Conservation (phyloP, 1,139 yeast genomes). For the Debaryomyces fabryi region DNA sequence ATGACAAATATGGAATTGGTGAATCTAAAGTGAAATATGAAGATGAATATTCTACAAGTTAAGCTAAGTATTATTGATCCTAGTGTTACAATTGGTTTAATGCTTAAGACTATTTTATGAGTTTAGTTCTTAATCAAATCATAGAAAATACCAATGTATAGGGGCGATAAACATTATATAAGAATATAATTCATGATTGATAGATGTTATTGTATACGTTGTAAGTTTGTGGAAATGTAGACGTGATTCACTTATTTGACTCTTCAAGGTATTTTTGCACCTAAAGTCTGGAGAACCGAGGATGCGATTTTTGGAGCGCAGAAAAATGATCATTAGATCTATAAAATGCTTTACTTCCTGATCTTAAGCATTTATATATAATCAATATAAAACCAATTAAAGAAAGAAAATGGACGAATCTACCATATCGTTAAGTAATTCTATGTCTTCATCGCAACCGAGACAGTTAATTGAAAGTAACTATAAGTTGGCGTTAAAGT, state of each 20-base stretch:
- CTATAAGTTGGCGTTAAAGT: slow-evolving; percentile 42
- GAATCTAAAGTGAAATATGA: slow-evolving; percentile 18
- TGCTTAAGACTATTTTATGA: not conserved
- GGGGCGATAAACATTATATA: not conserved
- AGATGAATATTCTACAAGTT: slow-evolving; percentile 14
- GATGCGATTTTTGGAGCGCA: not conserved
- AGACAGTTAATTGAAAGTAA: slow-evolving; percentile 22
- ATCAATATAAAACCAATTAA: not conserved
- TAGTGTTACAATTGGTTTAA: not conserved
- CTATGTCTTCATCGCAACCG: slow-evolving; percentile 6
- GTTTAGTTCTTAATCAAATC: not conserved
- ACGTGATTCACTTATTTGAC: not conserved
- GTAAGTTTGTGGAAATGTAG: not conserved
- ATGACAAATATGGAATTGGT: slow-evolving; percentile 11
- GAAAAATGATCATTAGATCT: not conserved
- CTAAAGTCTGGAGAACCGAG: slow-evolving; percentile 1
- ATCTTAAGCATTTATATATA: not conserved
- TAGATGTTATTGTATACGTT: not conserved
- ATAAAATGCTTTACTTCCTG: not conserved
- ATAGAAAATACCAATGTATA: not conserved
- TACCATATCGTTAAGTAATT: slow-evolving; percentile 1
- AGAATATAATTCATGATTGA: not conserved
- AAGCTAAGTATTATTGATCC: not conserved
- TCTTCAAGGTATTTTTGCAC: not conserved
- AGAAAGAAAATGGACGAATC: slow-evolving; percentile 4